phyloP scores from a whole-genome alignment of 2,329 filamentous ascomycete species.

The Meredithiella fracta region DNA sequence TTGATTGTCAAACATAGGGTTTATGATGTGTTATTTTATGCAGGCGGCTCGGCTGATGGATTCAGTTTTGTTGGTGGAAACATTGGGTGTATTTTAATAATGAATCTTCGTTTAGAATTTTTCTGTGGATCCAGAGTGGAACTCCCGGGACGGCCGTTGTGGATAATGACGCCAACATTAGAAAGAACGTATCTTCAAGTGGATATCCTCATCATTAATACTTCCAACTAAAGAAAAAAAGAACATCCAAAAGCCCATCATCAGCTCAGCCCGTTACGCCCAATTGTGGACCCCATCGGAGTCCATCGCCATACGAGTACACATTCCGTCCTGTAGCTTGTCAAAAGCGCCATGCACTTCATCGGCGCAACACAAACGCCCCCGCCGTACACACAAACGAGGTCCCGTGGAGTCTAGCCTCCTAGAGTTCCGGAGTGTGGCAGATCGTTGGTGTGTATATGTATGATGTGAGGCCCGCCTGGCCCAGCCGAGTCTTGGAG shows the following conservation, averaged over 20 bases:
- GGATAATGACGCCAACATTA: background rate
- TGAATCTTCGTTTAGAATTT: background rate
- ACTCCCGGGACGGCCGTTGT: background rate
- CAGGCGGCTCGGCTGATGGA: no score
- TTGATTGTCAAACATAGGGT: no score
- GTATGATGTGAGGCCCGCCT: no score
- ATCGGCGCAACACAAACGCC: background rate
- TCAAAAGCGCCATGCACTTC: background rate
- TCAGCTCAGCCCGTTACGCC: background rate
- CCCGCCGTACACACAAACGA: background rate
- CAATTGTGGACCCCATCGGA: background rate
- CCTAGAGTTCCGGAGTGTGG: background rate
- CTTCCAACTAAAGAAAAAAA: background rate
- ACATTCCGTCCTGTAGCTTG: background rate
- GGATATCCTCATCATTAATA: background rate
- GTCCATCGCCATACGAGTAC: no score
- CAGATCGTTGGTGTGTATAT: no score
- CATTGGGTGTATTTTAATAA: background rate
- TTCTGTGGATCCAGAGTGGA: background rate
- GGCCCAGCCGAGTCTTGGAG: no score
- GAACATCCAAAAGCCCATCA: background rate
- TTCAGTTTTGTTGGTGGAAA: no score
- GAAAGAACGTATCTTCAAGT: background rate
- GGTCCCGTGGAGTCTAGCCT: background rate
- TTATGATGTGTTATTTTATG: no score